Evolutionary conservation across 179 eudicot genomes (phyloP), one percentile per base, ranked within the genome.

Genomic region (Camellia oleifera): DNA sequence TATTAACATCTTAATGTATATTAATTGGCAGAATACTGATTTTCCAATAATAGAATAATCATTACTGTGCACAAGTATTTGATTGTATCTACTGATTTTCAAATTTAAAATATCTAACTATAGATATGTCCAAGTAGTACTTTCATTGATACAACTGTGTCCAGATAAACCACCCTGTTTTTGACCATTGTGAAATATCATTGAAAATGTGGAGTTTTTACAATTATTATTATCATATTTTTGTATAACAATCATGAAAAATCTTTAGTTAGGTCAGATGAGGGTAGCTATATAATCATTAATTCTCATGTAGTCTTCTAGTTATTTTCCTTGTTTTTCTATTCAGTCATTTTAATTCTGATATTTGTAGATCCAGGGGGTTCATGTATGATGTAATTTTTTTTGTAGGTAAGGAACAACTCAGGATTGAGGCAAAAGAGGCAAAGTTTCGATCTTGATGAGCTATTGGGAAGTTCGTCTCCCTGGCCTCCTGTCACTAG

Each of bases 381-480:
- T 26, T 48, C 52, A 48, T 48, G 52, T 48, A 48, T 48, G 52
- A 48, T 48, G 52, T 48, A 48, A 74, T 46, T 18, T n/a, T 76
- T 78, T 65, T 80, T 23, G 17, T 79, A 95, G 99, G 92, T 83
- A 56, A 65, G 48, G 4, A 84, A 78, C 78, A 88, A 91, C 81
- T 82, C 92, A 40, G 73, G 84, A 76, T 46, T 81, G 61, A 91
- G 93, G 82, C 93, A 83, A 78, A 96, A 91, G 86, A 88, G 81
- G 69, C 94, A 85, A 78, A 91, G 94, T 85, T 83, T 94, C 80
- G 97, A 96, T 85, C 97, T 94, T 17, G 97, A 94, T 66, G 97
- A 94, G 80, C 75, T 92, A 73, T 86, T 94, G 50, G 90, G 91
- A 81, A 94, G 90, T 80, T 92, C 99, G n/a, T 91, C 97, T 79